These are phyloP conservation scores for Phytophthora syringae DNA, from an alignment of 352 stramenopile genomes.

Conservation along the genomic window DNA sequence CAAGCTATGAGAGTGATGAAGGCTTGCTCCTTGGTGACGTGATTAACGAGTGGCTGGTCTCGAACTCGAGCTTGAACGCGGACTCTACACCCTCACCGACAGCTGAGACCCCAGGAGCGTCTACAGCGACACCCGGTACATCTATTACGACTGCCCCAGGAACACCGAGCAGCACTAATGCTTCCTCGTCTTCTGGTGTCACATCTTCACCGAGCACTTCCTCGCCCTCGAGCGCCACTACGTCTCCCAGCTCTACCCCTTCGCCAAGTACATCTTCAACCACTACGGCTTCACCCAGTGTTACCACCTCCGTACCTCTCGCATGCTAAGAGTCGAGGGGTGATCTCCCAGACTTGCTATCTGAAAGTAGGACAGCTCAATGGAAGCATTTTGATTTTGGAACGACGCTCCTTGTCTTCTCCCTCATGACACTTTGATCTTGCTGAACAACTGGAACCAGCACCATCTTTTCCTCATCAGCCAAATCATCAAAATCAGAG, in stretches of 20 bases:
- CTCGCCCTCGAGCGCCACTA: neutral
- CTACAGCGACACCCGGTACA: neutral
- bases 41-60: conserved; percentile 39
- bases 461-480: neutral
- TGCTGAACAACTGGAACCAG: neutral
- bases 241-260: conserved; percentile 4
- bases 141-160: neutral
- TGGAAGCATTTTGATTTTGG: no score
- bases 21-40: conserved; percentile 36
- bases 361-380: conserved; percentile 2
- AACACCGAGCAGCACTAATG: neutral
- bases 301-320: conserved; percentile 11
- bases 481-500: neutral
- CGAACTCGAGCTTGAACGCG: conserved; percentile 33
- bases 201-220: neutral
- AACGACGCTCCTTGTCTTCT: no score
- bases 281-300: neutral
- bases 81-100: conserved; percentile 15
- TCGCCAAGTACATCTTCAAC: conserved; percentile 12
- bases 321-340: conserved; percentile 12
- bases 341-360: no score
- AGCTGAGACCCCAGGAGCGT: conserved; percentile 5
- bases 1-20: conserved; percentile 34
- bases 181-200: neutral
- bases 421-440: neutral